Conservation (phyloP, 495 filamentous ascomycete genomes). For the Hypoxylon fuscum region DNA sequence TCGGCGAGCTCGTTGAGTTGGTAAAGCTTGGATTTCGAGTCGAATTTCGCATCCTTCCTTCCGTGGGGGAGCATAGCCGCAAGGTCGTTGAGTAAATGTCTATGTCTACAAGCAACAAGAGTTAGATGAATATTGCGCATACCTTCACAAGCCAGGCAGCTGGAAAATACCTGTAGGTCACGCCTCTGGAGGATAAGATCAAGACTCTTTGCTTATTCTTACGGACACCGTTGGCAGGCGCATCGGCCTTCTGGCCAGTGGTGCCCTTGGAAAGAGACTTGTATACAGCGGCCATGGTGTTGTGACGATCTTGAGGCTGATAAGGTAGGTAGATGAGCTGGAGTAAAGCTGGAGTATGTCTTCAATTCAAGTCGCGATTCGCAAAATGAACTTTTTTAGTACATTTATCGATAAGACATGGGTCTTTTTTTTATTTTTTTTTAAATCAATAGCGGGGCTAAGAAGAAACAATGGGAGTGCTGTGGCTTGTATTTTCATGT, state of each 20-base stretch:
- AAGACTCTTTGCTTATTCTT: slow-evolving; percentile 82
- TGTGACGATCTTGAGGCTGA: background rate
- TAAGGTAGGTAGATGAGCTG: background rate
- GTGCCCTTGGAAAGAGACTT: slow-evolving; percentile 82
- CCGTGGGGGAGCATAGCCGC: slow-evolving; percentile 88
- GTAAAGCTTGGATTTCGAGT: slow-evolving; percentile 93
- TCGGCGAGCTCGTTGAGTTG: slow-evolving; percentile 96
- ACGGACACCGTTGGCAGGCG: slow-evolving; percentile 46
- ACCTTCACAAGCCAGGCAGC: background rate
- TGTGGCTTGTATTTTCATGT: slow-evolving; percentile 3
- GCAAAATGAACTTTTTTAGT: slow-evolving; percentile 39
- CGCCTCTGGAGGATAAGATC: slow-evolving; percentile 87
- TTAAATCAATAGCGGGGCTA: slow-evolving; percentile 24
- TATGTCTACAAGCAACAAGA: slow-evolving; percentile 66
- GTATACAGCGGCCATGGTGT: slow-evolving; percentile 90
- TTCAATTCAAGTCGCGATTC: slow-evolving; percentile 22
- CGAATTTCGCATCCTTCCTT: slow-evolving; percentile 94
- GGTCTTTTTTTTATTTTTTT: too few relatives aligned
- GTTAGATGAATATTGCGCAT: slow-evolving; percentile 14
- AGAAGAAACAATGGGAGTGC: background rate
- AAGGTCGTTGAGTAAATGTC: slow-evolving; percentile 92
- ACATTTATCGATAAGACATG: slow-evolving; percentile 35
- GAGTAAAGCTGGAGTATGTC: background rate
- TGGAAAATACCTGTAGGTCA: slow-evolving; percentile 76
- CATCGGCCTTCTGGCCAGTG: slow-evolving; percentile 58